Conservation (phyloP, 2,329 filamentous ascomycete species). For the Fusarium sacchari region DNA sequence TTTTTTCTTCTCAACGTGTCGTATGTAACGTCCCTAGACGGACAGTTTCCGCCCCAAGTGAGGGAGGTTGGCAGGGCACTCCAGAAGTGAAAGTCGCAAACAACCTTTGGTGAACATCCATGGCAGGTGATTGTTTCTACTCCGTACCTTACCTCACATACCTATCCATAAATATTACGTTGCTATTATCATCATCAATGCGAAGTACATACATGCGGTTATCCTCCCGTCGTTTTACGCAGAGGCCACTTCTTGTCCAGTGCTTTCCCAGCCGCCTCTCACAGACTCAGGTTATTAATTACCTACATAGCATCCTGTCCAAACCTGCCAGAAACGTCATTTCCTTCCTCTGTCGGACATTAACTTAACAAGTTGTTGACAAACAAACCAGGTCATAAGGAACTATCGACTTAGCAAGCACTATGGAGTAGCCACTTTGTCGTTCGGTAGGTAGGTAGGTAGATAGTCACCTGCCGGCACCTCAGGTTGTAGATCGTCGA, state of each 20-base stretch:
- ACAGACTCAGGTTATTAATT: not conserved
- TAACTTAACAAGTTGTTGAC: not conserved
- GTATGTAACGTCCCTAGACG: not conserved
- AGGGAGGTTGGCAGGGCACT: not conserved
- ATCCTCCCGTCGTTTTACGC: not conserved
- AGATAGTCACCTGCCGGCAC: conserved; percentile 8
- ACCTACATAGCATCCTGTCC: not conserved
- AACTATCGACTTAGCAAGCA: conserved; percentile 5
- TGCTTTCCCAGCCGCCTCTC: conserved; percentile 11
- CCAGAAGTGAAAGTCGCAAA: not conserved
- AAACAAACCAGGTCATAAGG: not conserved
- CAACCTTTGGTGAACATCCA: not conserved
- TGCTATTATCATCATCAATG: not conserved
- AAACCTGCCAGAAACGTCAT: conserved; percentile 17
- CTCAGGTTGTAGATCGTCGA: conserved; percentile 4
- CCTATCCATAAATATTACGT: not conserved
- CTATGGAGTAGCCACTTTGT: not conserved
- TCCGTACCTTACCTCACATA: too few species aligned
- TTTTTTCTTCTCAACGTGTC: conserved; percentile 7
- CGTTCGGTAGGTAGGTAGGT: conserved; percentile 5
- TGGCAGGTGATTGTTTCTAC: not conserved
- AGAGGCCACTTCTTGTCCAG: not conserved
- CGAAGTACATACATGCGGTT: not conserved
- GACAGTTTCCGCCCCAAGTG: conserved; percentile 1
- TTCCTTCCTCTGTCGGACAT: not conserved